phyloP scores from a whole-genome alignment of 1,284 basidiomycete genomes.

The Prillingera fragicola region DNA sequence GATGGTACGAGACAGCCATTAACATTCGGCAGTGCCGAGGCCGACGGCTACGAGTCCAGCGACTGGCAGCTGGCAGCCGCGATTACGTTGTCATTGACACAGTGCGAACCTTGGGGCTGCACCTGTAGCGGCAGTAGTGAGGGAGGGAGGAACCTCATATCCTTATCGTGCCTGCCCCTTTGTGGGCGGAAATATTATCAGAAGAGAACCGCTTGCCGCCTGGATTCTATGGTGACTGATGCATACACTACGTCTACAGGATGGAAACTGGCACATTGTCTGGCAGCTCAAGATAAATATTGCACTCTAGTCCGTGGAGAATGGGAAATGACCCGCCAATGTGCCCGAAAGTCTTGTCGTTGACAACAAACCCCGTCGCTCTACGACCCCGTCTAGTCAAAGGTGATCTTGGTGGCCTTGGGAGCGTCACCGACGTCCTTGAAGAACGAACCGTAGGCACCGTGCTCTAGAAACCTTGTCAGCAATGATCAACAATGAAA shows the following conservation, averaged over 20 bases:
- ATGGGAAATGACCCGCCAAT: not conserved
- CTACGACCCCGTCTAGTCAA: conserved; percentile 49
- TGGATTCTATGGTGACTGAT: too few species aligned
- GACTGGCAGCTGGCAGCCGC: too few species aligned
- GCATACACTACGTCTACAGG: conserved; percentile 9
- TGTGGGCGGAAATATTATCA: too few species aligned
- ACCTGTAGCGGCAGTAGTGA: too few species aligned
- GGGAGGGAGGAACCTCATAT: too few species aligned
- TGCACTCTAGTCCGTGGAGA: not conserved
- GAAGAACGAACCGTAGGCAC: conserved; percentile 63
- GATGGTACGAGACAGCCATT: too few species aligned
- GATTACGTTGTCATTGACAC: too few species aligned
- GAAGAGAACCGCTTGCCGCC: too few species aligned
- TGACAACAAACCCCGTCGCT: not conserved
- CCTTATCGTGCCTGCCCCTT: too few species aligned
- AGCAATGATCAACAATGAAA: not conserved
- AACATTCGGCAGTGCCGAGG: too few species aligned
- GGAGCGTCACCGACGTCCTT: conserved; percentile 68
- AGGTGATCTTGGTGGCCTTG: conserved; percentile 83
- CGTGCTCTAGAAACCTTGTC: conserved; percentile 31
- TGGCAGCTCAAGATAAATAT: not conserved
- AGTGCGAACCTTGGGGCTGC: too few species aligned
- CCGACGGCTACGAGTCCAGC: too few species aligned
- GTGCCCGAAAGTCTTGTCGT: not conserved
- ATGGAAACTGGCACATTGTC: not conserved